Percentiles rank a stretch among this genome's conserved stretches.
phyloP scores from a whole-genome alignment of 768 basidiomycete genomes.

The Megacollybia marginata region DNA sequence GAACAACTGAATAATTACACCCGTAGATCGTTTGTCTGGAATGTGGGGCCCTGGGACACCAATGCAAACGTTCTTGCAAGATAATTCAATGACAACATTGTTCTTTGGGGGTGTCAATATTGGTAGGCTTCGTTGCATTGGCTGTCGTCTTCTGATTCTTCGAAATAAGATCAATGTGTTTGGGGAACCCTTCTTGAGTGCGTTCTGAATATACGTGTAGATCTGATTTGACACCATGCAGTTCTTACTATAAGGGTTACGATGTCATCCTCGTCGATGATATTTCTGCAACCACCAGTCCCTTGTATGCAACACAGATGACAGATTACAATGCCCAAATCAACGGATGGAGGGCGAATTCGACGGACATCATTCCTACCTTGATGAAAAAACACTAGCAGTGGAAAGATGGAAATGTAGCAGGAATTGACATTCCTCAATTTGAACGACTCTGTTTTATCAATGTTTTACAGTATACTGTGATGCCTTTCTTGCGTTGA shows the following conservation, averaged over 20 bases:
- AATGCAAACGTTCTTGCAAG: constrained; percentile 25
- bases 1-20: background rate
- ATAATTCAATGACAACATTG: constrained; percentile 24
- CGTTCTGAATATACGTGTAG: background rate
- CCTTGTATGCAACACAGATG: constrained; percentile 22
- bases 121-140: background rate
- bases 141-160: background rate
- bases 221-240: constrained; percentile 1
- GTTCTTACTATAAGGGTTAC: constrained; percentile 26
- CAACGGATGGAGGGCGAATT: constrained; percentile 22
- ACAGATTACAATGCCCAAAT: constrained; percentile 21
- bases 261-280: constrained; percentile 26
- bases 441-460: too few relatives aligned
- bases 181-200: constrained; percentile 25
- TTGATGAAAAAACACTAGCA: background rate
- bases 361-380: constrained; percentile 18
- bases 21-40: constrained; percentile 22
- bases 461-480: too few relatives aligned
- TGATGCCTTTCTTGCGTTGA: too few relatives aligned
- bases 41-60: constrained; percentile 28
- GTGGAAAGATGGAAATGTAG: too few relatives aligned
- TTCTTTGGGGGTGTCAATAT: constrained; percentile 28
- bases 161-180: constrained; percentile 22
- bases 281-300: constrained; percentile 25
- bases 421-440: too few relatives aligned